A percentile compares a stretch with the other conserved stretches of the same genome.
These are phyloP conservation scores for Flaveria linearis DNA, from an alignment of 129 eudicot genomes.

Conservation along the genomic window DNA sequence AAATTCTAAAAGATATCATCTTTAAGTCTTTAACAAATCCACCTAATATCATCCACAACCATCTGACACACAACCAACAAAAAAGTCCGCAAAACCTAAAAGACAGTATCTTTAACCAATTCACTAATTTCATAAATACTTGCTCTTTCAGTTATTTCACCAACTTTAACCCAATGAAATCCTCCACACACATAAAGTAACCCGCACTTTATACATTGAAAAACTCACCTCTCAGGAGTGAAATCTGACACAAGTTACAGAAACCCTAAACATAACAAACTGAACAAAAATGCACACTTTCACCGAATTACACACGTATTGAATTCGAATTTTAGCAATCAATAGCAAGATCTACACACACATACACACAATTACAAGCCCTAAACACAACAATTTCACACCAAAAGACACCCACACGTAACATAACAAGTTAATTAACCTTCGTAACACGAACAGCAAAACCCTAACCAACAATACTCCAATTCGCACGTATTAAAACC, in stretches of 20 bases:
- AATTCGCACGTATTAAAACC: not conserved
- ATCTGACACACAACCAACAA: constrained; percentile 7
- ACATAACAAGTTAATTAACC: constrained; percentile 15
- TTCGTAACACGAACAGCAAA: constrained; percentile 14
- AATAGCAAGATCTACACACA: constrained; percentile 24
- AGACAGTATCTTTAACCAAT: not conserved
- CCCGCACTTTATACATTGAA: not conserved
- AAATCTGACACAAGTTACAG: not conserved
- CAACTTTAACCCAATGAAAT: constrained; percentile 19
- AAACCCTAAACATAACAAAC: constrained; percentile 10
- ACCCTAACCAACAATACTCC: constrained; percentile 27
- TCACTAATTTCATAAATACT: not conserved
- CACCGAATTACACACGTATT: not conserved
- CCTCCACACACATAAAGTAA: not conserved
- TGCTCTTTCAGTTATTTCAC: not conserved
- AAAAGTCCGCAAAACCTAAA: constrained; percentile 1
- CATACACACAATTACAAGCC: not conserved
- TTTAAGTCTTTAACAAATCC: not conserved
- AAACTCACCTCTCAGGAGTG: not conserved
- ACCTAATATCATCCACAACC: not conserved
- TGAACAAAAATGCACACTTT: not conserved
- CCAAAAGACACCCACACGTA: not conserved
- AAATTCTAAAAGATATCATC: not conserved
- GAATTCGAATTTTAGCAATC: not conserved
- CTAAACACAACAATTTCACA: constrained; percentile 4